These are phyloP conservation scores for Ceratocystis lukuohia DNA, from an alignment of 2,329 filamentous ascomycete species.

Conservation along the genomic window DNA sequence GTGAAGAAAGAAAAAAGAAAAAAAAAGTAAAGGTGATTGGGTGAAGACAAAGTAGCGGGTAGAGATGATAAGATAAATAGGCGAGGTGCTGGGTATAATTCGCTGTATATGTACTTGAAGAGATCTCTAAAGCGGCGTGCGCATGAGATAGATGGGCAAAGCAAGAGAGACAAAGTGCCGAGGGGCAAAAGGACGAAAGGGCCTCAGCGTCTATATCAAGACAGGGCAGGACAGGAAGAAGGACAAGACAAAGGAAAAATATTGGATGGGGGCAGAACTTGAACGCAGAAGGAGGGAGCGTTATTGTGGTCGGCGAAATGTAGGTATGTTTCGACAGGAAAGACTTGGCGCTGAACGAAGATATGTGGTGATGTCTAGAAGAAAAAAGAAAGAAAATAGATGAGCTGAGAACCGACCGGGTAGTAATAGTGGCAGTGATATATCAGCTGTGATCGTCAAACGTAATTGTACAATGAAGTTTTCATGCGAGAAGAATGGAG, in stretches of 20 bases:
- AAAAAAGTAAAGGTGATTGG: neutral
- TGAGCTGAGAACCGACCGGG: slow-evolving; percentile 2
- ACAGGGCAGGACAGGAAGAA: neutral
- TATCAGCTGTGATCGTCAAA: neutral
- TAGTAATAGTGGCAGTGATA: neutral
- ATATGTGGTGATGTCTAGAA: neutral
- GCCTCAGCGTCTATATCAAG: neutral
- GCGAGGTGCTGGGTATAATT: neutral
- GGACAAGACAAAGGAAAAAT: too few relatives aligned
- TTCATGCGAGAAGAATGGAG: slow-evolving; percentile 1
- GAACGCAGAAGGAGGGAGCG: too few relatives aligned
- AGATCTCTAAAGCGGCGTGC: neutral
- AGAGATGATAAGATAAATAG: neutral
- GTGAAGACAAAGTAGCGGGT: neutral
- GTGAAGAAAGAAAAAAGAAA: too few relatives aligned
- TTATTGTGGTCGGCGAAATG: neutral
- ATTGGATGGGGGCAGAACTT: neutral
- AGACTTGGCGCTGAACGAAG: slow-evolving; percentile 1
- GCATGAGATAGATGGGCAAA: neutral
- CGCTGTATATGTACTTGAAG: neutral
- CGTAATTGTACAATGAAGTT: neutral
- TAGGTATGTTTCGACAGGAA: neutral
- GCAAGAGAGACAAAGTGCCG: neutral
- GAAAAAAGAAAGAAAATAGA: neutral
- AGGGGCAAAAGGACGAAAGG: neutral